phyloP scores from a whole-genome alignment of 2,329 filamentous ascomycete species.

The Fusarium sp. region DNA sequence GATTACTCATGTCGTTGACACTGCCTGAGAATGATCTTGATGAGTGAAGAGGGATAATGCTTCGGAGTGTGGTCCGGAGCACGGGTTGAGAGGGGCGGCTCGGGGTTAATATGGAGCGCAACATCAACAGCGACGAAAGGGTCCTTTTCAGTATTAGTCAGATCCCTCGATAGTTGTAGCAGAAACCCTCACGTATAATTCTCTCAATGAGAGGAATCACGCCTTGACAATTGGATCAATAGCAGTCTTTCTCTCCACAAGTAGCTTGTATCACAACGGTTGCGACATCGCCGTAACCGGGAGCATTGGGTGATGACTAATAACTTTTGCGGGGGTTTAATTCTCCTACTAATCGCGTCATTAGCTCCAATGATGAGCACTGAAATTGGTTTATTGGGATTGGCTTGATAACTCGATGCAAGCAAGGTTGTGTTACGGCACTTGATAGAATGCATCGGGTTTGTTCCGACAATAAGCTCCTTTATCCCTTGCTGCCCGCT shows the following conservation, averaged over 20 bases:
- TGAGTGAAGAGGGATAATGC: conserved; percentile 32
- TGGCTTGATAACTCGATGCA: conserved; percentile 32
- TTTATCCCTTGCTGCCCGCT: background rate
- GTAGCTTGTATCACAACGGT: background rate
- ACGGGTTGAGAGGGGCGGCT: conserved; percentile 29
- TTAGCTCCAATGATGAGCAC: conserved; percentile 42
- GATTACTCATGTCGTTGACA: conserved; percentile 53
- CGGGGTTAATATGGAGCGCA: conserved; percentile 44
- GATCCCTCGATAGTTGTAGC: background rate
- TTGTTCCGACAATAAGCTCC: conserved; percentile 19
- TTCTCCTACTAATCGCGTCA: conserved; percentile 36
- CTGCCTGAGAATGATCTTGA: conserved; percentile 36
- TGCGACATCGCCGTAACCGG: conserved; percentile 46
- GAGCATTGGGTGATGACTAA: conserved; percentile 41
- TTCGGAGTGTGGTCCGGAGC: conserved; percentile 38
- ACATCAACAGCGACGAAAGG: conserved; percentile 38
- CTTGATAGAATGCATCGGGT: background rate
- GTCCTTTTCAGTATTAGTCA: conserved; percentile 23
- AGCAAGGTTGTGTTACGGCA: background rate
- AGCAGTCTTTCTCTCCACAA: background rate
- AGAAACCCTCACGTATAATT: conserved; percentile 5
- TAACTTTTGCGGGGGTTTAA: conserved; percentile 10
- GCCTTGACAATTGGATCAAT: conserved; percentile 7
- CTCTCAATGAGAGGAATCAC: conserved; percentile 5
- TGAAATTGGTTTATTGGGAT: conserved; percentile 27